phyloP scores from a whole-genome alignment of 2,329 filamentous ascomycete genomes.

The Aspergillus sp. region DNA sequence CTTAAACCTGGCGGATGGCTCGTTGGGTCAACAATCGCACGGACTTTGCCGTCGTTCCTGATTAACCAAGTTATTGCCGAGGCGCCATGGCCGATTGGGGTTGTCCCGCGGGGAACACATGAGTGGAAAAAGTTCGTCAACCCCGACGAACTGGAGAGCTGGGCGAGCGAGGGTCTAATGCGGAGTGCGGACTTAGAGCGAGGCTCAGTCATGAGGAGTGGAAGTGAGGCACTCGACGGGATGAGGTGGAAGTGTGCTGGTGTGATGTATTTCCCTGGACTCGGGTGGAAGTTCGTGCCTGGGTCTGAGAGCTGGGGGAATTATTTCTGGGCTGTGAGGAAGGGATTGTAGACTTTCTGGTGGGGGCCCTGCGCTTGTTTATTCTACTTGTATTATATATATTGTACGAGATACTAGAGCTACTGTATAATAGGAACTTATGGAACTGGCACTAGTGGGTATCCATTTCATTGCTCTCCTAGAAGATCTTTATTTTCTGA shows the following conservation, averaged over 20 bases:
- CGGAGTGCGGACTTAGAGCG: conserved; percentile 47
- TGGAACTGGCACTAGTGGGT: background rate
- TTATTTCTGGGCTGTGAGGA: conserved; percentile 89
- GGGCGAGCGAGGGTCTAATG: conserved; percentile 45
- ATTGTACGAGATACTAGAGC: background rate
- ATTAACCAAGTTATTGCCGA: conserved; percentile 93
- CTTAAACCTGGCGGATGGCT: conserved; percentile 92
- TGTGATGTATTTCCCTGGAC: conserved; percentile 82
- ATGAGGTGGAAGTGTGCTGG: conserved; percentile 70
- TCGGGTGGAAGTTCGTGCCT: conserved; percentile 82
- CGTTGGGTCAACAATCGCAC: conserved; percentile 85
- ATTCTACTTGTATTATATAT: background rate
- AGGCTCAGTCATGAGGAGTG: conserved; percentile 20
- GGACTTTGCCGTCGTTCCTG: conserved; percentile 85
- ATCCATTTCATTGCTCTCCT: background rate
- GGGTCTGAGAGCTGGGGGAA: conserved; percentile 87
- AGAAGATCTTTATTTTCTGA: background rate
- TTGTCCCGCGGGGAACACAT: conserved; percentile 91
- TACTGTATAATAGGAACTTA: background rate
- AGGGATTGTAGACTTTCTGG: conserved; percentile 28
- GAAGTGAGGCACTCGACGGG: conserved; percentile 27
- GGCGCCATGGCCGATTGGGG: conserved; percentile 65
- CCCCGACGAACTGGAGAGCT: conserved; percentile 62
- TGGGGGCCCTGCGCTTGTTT: background rate
- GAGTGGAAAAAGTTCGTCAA: conserved; percentile 98